These are phyloP conservation scores for Rhodosporidiobolus sp. DNA, from an alignment of 768 basidiomycete genomes.

Conservation along the genomic window DNA sequence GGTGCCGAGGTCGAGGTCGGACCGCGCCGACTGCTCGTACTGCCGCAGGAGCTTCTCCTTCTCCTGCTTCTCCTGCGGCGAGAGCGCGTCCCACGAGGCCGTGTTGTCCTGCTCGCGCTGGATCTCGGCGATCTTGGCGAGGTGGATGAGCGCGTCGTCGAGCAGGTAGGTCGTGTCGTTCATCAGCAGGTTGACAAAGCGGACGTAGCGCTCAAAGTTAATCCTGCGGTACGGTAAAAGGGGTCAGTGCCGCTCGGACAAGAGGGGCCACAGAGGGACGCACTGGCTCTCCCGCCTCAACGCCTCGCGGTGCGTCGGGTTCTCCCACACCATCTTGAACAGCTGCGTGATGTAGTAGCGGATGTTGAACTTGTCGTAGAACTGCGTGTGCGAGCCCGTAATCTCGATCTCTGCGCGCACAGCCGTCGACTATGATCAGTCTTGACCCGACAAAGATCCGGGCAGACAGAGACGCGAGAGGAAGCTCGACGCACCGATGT, in stretches of 20 bases:
- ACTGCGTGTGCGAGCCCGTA: slow-evolving; percentile 95
- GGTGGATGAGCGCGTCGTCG: slow-evolving; percentile 87
- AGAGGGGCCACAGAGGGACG: slow-evolving; percentile 45
- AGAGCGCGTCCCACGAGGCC: slow-evolving; percentile 63
- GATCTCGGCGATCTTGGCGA: slow-evolving; percentile 81
- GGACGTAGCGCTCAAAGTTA: slow-evolving; percentile 86
- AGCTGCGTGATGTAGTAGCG: slow-evolving; percentile 65
- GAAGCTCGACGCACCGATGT: slow-evolving; percentile 71
- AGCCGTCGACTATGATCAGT: neutral
- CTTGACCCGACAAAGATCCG: neutral
- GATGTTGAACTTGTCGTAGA: slow-evolving; percentile 84
- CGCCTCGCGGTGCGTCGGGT: slow-evolving; percentile 79
- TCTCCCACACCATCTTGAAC: slow-evolving; percentile 86
- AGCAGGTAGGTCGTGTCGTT: slow-evolving; percentile 98
- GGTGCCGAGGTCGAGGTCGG: slow-evolving; percentile 79
- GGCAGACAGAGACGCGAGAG: neutral
- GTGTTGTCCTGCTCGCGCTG: slow-evolving; percentile 79
- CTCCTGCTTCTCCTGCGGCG: slow-evolving; percentile 75
- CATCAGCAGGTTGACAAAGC: slow-evolving; percentile 95
- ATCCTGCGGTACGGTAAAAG: slow-evolving; percentile 49
- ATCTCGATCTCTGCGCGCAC: slow-evolving; percentile 78
- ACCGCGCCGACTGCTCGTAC: slow-evolving; percentile 79
- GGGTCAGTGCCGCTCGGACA: neutral
- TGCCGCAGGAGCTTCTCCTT: slow-evolving; percentile 70
- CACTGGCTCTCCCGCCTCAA: slow-evolving; percentile 76